Evolutionary conservation across 371 early-diverging fungal genomes (phyloP), one percentile per base, ranked within the genome.

Genomic region (Blakeslea trispora): DNA sequence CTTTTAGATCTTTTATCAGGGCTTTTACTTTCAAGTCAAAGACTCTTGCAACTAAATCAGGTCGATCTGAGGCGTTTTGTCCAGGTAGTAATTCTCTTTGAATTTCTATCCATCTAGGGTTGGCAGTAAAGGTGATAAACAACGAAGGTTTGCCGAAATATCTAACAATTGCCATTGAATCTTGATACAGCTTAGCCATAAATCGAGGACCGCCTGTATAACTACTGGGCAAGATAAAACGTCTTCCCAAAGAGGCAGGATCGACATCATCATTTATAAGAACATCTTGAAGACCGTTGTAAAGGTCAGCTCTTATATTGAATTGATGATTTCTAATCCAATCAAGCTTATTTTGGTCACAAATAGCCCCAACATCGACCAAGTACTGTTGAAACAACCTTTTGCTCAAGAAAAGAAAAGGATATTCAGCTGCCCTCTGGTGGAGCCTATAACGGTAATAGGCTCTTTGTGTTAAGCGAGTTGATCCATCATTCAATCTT

Each of bases 91-190:
- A 13, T 14, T 53, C 45, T 14, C 35, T 31, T 17, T 18, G 18
- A 19, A 53, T 53, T 45, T 53, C 54, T 19, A 13, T 15, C 45
- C 54, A 53, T 10, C n/a, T 3, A 1, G 54, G 45, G 34, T 53
- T 53, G 14, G 54, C 45, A 1, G 54, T 53, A 32, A 53, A 45
- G 15, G 54, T 53, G 35, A 53, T 53, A 31, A 77, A 72, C 0
- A 64, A 40, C 45, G 72, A 69, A 0, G 69, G 69, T 37, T 69
- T 42, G 0, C 74, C 66, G 44, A 57, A 59, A 0, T 32, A n/a
- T 3, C 43, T 13, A 8, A 40, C 42, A 15, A 52, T 52, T 2
- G 24, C 28, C 31, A 52, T 28, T n/a, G 52, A 21, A 42, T 52
- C 43, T 23, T 52, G 28, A 19, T 53, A 53, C 4, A 18, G 13